phyloP scores from a whole-genome alignment of 176 grass and related monocot genomes.

The Eremochloa ophiuroides region DNA sequence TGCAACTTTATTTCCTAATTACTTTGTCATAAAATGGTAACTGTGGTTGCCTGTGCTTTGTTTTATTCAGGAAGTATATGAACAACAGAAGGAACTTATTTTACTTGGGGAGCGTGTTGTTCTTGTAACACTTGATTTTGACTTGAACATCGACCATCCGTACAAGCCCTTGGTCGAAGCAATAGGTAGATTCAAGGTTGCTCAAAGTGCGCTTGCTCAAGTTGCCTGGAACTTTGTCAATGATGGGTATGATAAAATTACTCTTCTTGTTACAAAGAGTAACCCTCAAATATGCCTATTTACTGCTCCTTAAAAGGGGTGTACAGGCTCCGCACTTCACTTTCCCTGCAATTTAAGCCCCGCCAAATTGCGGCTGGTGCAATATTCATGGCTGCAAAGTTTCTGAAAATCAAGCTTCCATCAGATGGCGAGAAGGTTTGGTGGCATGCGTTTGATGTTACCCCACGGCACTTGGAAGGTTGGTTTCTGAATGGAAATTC shows the following conservation, averaged over 20 bases:
- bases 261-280: slow-evolving; percentile 46
- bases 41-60: neutral
- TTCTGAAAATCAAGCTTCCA: slow-evolving; percentile 98
- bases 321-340: slow-evolving; percentile 90
- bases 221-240: slow-evolving; percentile 99
- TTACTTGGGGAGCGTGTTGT: slow-evolving; percentile 80
- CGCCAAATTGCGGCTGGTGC: slow-evolving; percentile 94
- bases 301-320: slow-evolving; percentile 61
- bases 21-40: neutral
- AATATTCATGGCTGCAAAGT: slow-evolving; percentile 93
- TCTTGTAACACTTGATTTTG: slow-evolving; percentile 85
- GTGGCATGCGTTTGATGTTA: slow-evolving; percentile 99
- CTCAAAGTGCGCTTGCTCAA: slow-evolving; percentile 93
- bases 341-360: slow-evolving; percentile 97
- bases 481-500: slow-evolving; percentile 41
- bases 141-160: slow-evolving; percentile 81
- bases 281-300: slow-evolving; percentile 54
- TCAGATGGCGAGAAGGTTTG: slow-evolving; percentile 90
- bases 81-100: slow-evolving; percentile 95
- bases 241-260: slow-evolving; percentile 88
- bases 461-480: slow-evolving; percentile 92
- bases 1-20: neutral
- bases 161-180: slow-evolving; percentile 93
- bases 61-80: slow-evolving; percentile 81
- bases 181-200: slow-evolving; percentile 87